Percentiles rank a stretch among this genome's conserved stretches.
These are phyloP conservation scores for Xylaria sp. DNA, from an alignment of 2,329 filamentous ascomycete genomes.

Conservation along the genomic window DNA sequence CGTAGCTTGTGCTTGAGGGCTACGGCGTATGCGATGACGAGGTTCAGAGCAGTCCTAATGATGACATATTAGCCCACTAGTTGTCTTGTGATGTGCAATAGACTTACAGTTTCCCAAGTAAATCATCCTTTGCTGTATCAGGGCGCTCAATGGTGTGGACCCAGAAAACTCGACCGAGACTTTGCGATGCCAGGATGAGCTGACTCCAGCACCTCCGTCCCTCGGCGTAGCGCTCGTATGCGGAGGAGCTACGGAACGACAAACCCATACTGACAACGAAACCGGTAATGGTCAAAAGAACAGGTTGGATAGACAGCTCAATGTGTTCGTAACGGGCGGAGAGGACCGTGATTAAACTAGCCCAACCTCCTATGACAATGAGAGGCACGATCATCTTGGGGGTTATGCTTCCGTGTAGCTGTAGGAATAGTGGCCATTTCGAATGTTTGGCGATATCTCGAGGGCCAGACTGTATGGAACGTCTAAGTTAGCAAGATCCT, in stretches of 20 bases:
- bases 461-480: slow-evolving; percentile 62
- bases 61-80: slow-evolving; percentile 14
- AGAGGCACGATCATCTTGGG: slow-evolving; percentile 81
- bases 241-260: slow-evolving; percentile 81
- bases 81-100: neutral
- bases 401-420: slow-evolving; percentile 77
- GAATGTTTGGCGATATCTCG: slow-evolving; percentile 78
- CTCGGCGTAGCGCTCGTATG: slow-evolving; percentile 76
- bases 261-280: slow-evolving; percentile 83
- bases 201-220: slow-evolving; percentile 72
- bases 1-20: slow-evolving; percentile 84
- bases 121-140: slow-evolving; percentile 69
- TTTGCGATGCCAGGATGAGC: slow-evolving; percentile 70
- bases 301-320: slow-evolving; percentile 67
- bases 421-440: slow-evolving; percentile 81
- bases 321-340: slow-evolving; percentile 56
- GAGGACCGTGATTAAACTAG: slow-evolving; percentile 71
- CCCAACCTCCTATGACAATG: slow-evolving; percentile 71
- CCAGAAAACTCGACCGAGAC: slow-evolving; percentile 84
- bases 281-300: slow-evolving; percentile 85
- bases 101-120: slow-evolving; percentile 69
- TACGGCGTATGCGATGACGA: slow-evolving; percentile 81
- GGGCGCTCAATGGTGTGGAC: slow-evolving; percentile 74
- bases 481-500: slow-evolving; percentile 15
- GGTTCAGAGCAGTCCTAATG: slow-evolving; percentile 73